Percentiles rank a stretch among this genome's conserved stretches.
Evolutionary conservation across 2,329 filamentous ascomycete genomes (phyloP).

Genomic region (Cercospora sp.): DNA sequence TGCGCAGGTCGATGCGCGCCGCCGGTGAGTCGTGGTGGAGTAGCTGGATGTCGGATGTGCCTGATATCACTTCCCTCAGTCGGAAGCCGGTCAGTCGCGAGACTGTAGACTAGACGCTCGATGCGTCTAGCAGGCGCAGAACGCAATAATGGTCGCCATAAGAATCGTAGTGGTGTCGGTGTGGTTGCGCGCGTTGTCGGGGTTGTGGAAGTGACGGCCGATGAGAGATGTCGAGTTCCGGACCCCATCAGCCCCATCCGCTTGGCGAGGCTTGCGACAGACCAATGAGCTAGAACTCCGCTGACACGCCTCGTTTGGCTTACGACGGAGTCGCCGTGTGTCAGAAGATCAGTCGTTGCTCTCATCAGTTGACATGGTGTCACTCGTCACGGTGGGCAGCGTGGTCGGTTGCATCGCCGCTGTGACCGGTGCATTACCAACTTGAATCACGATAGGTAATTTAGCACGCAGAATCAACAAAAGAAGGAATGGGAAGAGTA

Average conservation of each 20-base stretch:
- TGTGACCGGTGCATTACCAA: background rate
- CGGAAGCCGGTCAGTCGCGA: conserved; percentile 38
- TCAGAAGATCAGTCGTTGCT: background rate
- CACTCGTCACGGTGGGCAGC: background rate
- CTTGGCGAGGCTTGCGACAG: background rate
- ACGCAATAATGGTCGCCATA: conserved; percentile 23
- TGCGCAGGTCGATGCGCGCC: background rate
- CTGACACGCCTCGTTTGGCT: conserved; percentile 5
- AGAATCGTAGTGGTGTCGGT: background rate
- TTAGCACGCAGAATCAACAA: background rate
- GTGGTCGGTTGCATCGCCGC: background rate
- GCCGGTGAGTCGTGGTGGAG: conserved; percentile 10
- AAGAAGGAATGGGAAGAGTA: background rate
- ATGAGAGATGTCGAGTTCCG: conserved; percentile 5
- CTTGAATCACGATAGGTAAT: background rate
- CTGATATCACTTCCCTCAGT: conserved; percentile 37
- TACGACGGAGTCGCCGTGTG: background rate
- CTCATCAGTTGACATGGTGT: background rate
- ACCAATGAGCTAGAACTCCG: conserved; percentile 7
- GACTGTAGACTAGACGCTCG: conserved; percentile 35
- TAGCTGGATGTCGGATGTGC: conserved; percentile 15
- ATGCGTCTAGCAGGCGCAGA: conserved; percentile 37
- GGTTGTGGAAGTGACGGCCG: conserved; percentile 2
- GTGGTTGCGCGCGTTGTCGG: conserved; percentile 19
- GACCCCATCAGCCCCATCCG: background rate